These are phyloP conservation scores for Neurospora sp. DNA, from an alignment of 2,329 filamentous ascomycete species.

Conservation along the genomic window DNA sequence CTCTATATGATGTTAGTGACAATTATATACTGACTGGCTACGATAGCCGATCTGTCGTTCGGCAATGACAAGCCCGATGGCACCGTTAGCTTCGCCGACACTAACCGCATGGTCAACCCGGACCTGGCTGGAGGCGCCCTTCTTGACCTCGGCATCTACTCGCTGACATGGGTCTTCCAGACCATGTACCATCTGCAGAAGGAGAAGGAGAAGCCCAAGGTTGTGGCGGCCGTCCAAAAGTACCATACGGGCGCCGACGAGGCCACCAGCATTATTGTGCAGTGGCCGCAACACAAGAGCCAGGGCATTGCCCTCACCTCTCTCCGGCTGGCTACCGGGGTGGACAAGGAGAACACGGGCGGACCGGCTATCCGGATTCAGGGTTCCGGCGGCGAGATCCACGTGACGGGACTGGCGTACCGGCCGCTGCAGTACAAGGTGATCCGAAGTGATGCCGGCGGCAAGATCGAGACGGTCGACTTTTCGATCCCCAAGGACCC, in stretches of 20 bases:
- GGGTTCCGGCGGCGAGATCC: constrained; percentile 72
- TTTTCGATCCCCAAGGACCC: constrained; percentile 43
- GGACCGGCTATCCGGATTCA: constrained; percentile 68
- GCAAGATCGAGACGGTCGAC: constrained; percentile 39
- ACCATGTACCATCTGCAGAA: constrained; percentile 73
- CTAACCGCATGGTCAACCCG: constrained; percentile 70
- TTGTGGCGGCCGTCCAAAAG: constrained; percentile 60
- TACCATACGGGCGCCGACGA: constrained; percentile 69
- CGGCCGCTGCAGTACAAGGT: constrained; percentile 56
- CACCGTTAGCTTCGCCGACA: constrained; percentile 45
- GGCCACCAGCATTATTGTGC: constrained; percentile 65
- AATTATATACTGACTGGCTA: not conserved
- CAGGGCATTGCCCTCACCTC: constrained; percentile 64
- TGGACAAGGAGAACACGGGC: constrained; percentile 47
- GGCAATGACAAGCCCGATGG: constrained; percentile 47
- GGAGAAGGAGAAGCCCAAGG: constrained; percentile 57
- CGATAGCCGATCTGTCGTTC: constrained; percentile 48
- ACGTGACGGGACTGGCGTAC: constrained; percentile 64
- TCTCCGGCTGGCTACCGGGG: constrained; percentile 51
- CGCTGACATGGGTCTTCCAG: constrained; percentile 85
- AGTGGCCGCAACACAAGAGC: constrained; percentile 58
- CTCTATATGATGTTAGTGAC: not conserved
- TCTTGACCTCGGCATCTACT: constrained; percentile 80
- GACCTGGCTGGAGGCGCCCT: constrained; percentile 75
- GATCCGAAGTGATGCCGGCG: constrained; percentile 41